These are phyloP conservation scores for Solanum rostratum DNA, from an alignment of 257 asterid species.

Conservation along the genomic window DNA sequence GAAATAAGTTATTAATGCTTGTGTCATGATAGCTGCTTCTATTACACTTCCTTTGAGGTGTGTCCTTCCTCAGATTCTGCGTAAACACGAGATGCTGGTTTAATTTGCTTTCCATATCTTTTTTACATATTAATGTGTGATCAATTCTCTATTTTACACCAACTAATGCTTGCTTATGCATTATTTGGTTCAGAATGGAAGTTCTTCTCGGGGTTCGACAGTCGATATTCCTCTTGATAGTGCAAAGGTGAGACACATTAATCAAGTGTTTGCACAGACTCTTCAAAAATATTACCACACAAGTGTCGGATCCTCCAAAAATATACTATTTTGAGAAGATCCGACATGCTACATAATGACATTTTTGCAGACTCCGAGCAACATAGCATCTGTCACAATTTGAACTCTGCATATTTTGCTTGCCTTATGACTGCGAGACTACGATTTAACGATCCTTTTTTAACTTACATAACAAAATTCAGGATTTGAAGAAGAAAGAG, in stretches of 20 bases:
- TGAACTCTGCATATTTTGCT: neutral
- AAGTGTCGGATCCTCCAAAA: no score
- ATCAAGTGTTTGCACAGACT: no score
- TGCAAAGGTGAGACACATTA: constrained; percentile 29
- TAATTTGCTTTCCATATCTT: neutral
- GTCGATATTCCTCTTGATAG: constrained; percentile 74
- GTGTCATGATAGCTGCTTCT: neutral
- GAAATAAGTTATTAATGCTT: neutral
- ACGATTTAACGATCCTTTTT: neutral
- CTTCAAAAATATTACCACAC: no score
- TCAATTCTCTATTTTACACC: neutral
- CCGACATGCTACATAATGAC: no score
- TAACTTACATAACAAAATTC: neutral
- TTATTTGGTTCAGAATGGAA: constrained; percentile 46
- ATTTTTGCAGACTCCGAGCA: no score
- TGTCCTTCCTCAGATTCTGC: no score
- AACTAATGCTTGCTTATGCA: neutral
- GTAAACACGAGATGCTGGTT: neutral
- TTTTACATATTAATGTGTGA: neutral
- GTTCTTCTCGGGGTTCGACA: constrained; percentile 50
- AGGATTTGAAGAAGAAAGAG: constrained; percentile 70
- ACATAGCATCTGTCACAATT: no score
- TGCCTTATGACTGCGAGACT: neutral
- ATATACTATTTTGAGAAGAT: no score
- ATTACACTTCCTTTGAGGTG: neutral